Evolutionary conservation across 1,284 basidiomycete genomes (phyloP).

Genomic region (Naganishia albida): DNA sequence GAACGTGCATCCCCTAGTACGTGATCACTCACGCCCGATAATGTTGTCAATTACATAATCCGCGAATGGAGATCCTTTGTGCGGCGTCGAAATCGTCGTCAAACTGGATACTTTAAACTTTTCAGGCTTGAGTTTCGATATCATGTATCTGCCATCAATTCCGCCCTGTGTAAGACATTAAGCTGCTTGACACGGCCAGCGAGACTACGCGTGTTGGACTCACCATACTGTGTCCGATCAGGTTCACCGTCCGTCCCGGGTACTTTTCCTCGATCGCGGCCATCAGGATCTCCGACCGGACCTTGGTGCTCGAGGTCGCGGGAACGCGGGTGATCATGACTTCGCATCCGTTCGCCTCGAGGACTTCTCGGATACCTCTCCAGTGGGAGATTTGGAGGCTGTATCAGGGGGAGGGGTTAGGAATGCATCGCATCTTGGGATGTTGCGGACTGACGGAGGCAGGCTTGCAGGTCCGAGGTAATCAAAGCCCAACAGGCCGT

Average conservation of each 20-base stretch:
- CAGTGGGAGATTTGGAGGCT: constrained; percentile 83
- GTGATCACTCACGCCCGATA: constrained; percentile 60
- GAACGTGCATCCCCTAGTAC: constrained; percentile 10
- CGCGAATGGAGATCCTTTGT: constrained; percentile 89
- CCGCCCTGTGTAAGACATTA: constrained; percentile 66
- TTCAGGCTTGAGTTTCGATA: constrained; percentile 52
- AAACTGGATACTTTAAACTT: constrained; percentile 69
- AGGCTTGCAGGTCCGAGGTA: constrained; percentile 46
- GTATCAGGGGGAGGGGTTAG: constrained; percentile 57
- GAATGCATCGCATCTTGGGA: not conserved
- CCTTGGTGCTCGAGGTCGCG: constrained; percentile 79
- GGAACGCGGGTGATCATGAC: constrained; percentile 90
- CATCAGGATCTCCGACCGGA: constrained; percentile 84
- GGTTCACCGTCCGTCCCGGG: constrained; percentile 77
- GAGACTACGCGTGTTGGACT: constrained; percentile 34
- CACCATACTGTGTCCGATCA: constrained; percentile 94
- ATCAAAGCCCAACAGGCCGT: constrained; percentile 87
- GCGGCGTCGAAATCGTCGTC: constrained; percentile 89
- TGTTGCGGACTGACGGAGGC: constrained; percentile 36
- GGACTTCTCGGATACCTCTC: constrained; percentile 88
- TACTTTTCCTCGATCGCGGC: constrained; percentile 74
- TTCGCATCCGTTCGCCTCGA: constrained; percentile 83
- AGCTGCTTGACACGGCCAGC: too few species aligned
- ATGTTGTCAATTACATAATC: constrained; percentile 84
- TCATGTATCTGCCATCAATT: constrained; percentile 60